A percentile compares a stretch with the other conserved stretches of the same genome.
Evolutionary conservation across 2,329 filamentous ascomycete species (phyloP).

Genomic region (Verticillium dahliae): DNA sequence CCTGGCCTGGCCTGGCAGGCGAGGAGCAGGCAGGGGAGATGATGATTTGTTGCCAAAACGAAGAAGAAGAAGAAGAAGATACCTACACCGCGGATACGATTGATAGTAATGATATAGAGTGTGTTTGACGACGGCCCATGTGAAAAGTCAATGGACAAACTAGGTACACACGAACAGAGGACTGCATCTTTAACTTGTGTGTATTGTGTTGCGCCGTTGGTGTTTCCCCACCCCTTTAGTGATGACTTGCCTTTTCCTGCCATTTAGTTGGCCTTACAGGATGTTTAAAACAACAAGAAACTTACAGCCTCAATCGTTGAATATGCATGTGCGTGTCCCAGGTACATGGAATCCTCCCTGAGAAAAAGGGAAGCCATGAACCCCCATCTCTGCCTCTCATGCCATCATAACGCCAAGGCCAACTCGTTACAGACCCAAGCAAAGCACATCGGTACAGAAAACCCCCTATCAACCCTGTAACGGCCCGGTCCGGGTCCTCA

Average conservation of each 20-base stretch:
- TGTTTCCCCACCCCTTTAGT: background rate
- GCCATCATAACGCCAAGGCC: too few relatives aligned
- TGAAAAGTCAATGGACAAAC: too few relatives aligned
- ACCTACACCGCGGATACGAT: background rate
- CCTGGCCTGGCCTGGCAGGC: too few relatives aligned
- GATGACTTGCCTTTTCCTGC: background rate
- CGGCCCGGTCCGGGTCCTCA: background rate
- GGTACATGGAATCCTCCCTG: too few relatives aligned
- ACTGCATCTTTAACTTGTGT: too few relatives aligned
- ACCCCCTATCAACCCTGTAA: background rate
- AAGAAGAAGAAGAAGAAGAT: background rate
- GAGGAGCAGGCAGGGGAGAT: background rate
- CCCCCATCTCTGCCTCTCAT: too few relatives aligned
- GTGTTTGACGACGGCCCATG: background rate
- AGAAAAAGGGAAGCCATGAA: too few relatives aligned
- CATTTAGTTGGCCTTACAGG: background rate
- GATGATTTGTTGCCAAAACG: background rate
- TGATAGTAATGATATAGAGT: background rate
- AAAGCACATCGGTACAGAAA: too few relatives aligned
- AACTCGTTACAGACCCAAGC: too few relatives aligned
- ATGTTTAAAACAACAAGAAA: too few relatives aligned
- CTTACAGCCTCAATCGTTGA: background rate
- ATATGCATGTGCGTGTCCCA: too few relatives aligned
- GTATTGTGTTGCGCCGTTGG: background rate
- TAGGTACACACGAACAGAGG: too few relatives aligned